Percentiles rank a stretch among this genome's conserved stretches.
Evolutionary conservation across 768 basidiomycete genomes (phyloP).

Genomic region (Tricholoma saponaceum): DNA sequence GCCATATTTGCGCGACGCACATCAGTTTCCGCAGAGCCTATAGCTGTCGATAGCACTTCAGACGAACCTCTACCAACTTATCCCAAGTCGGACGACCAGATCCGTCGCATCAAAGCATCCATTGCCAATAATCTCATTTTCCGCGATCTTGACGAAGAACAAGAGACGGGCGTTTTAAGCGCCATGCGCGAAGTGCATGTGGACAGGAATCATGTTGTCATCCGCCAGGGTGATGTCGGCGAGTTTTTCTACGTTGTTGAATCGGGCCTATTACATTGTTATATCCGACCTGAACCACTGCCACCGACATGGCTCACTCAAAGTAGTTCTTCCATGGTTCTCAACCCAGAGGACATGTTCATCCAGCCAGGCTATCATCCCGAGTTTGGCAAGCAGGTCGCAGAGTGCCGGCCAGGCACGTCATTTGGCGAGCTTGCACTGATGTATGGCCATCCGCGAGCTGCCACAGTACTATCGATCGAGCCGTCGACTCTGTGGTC

Average conservation of each 20-base stretch:
- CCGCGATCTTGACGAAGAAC: conserved; percentile 94
- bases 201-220: conserved; percentile 78
- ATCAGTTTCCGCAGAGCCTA: conserved; percentile 95
- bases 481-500: conserved; percentile 88
- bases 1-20: conserved; percentile 87
- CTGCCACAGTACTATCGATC: conserved; percentile 87
- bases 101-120: conserved; percentile 81
- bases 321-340: conserved; percentile 31
- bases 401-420: conserved; percentile 77
- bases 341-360: conserved; percentile 48
- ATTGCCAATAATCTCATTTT: conserved; percentile 92
- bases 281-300: conserved; percentile 64
- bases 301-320: conserved; percentile 56
- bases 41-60: conserved; percentile 68
- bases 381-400: conserved; percentile 76
- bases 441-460: conserved; percentile 97
- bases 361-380: conserved; percentile 63
- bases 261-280: conserved; percentile 80
- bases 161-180: conserved; percentile 86
- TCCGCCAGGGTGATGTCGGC: conserved; percentile 94
- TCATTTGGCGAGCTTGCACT: conserved; percentile 96
- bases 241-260: conserved; percentile 99
- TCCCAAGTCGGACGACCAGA: conserved; percentile 78
- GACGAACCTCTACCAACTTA: conserved; percentile 72
- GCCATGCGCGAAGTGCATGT: conserved; percentile 91